Base-by-base conservation (phyloP, 495 filamentous ascomycete species). In the Copromyces sp. region DNA sequence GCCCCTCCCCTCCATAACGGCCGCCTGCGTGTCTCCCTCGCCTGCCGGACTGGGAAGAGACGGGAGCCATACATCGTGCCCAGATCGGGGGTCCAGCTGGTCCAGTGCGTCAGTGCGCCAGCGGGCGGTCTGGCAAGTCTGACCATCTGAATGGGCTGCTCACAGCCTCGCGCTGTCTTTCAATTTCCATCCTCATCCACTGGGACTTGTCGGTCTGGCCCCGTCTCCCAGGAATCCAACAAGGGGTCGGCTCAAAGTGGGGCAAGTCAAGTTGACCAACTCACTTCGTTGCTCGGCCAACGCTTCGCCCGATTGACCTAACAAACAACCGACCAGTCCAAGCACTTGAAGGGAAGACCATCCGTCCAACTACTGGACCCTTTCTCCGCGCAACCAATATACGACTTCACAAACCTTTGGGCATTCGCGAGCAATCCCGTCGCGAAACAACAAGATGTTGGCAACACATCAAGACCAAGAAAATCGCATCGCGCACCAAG, bases 391-490 rank as follows among this genome's bases (percentile, higher is more conserved):
- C 53, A 35, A 65, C 53, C 12, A 32, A 65, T 35, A 35, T 32
- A 65, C 53, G 53, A 35, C 29, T 9, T 35, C 12, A 35, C 11
- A 35, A 16, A 61, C 14, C 12, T 24, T 24, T 29, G 47, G 5
- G 4, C 1, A 35, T 16, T 35, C 37, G 29, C 29, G 53, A 37
- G 29, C 29, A 14, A 35, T 65, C 14, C 53, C 29, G 5, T 37
- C 8, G 7, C 29, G 35, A 65, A 7, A 65, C 29, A 16, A 14
- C 29, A 65, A 61, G 53, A 94, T 97, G 91, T 82, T 98, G 80
- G 92, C 94, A 35, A 87, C 91, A 75, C 88, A 80, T 68, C 88
- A 76, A 76, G 92, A 97, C 82, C 94, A 98, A 82, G 95, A 99
- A 82, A 99, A 99, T 81, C 87, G 85, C 37, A 90, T 93, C 75